Evolutionary conservation across 1,284 basidiomycete genomes (phyloP), one percentile per base, ranked within the genome.

Genomic region (Hortiboletus rubellus): DNA sequence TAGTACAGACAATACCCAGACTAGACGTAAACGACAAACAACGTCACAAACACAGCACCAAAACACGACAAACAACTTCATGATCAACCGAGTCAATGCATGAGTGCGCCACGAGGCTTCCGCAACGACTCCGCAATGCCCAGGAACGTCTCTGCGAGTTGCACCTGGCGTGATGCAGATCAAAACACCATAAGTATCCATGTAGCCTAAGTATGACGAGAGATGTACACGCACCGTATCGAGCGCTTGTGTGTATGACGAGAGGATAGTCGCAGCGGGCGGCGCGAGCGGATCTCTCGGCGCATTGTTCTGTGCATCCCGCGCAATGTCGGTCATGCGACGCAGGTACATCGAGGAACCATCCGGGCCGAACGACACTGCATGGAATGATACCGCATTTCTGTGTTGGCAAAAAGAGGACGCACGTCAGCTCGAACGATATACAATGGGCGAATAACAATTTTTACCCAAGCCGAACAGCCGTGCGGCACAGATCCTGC

Each of bases 61-160:
- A 22, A 22, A 18, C 34, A 14, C 6, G 9, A n/a, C 17, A 12
- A 12, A 11, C 17, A 22, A 15, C 7, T 22, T 22, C 22, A 18
- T 42, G 33, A 30, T 18, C 3, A 10, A 42, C 7, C 15, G 18
- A n/a, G 1, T 72, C 52, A 73, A 48, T 67, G 70, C 63, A 82
- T 70, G 53, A 83, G 61, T 15, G 78, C 72, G 51, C 80, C 84
- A 58, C 83, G 72, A 0, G 82, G 79, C 63, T 83, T 86, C 59
- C 77, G 71, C 68, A 86, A 66, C 9, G 83, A 85, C 37, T 83
- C 81, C 0, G 83, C 83, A 42, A 86, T 78, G 10, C 79, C 81
- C n/a, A 86, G 67, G 77, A 87, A 86, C 0, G 85, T 83, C 56
- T 83, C 74, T 0, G 84, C 77, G 1, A 86, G 77, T 60, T 78